phyloP scores from a whole-genome alignment of 192 early-diverging fungal species.

The Coemansia biformis region DNA sequence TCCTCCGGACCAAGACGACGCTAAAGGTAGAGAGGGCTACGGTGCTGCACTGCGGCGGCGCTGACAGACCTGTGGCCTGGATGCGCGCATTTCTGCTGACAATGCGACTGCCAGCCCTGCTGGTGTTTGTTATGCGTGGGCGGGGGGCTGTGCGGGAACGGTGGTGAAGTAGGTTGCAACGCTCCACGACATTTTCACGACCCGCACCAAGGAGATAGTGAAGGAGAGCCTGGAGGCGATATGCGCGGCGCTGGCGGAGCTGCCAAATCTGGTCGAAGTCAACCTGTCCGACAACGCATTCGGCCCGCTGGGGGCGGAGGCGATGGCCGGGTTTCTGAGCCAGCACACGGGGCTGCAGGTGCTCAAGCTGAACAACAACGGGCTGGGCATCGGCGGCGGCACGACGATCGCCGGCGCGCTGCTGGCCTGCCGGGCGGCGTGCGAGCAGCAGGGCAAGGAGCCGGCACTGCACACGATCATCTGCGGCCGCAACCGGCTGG shows the following conservation, averaged over 20 bases:
- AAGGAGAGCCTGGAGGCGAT: conserved; percentile 76
- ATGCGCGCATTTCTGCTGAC: no score
- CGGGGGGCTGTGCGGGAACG: no score
- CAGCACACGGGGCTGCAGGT: conserved; percentile 75
- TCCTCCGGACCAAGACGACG: conserved; percentile 59
- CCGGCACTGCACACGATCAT: conserved; percentile 76
- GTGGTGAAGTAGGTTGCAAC: conserved; percentile 78
- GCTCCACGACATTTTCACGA: conserved; percentile 90
- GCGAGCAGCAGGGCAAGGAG: conserved; percentile 54
- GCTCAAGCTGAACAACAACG: conserved; percentile 95
- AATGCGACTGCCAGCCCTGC: no score
- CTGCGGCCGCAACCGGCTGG: conserved; percentile 90
- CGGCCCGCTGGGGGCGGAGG: conserved; percentile 87
- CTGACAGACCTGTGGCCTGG: no score
- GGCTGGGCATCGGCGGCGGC: conserved; percentile 88
- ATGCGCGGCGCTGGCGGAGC: conserved; percentile 76
- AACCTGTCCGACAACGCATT: conserved; percentile 96
- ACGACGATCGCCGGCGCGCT: conserved; percentile 80
- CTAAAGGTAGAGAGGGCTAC: conserved; percentile 70
- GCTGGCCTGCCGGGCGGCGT: conserved; percentile 66
- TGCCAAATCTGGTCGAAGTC: conserved; percentile 71
- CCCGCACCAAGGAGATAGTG: conserved; percentile 85
- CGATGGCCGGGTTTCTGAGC: conserved; percentile 78
- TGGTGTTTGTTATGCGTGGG: no score
- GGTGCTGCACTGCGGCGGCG: no score